Evolutionary conservation across 2,329 filamentous ascomycete genomes (phyloP), one percentile per base, ranked within the genome.

Genomic region (Waltergamsia citrina): DNA sequence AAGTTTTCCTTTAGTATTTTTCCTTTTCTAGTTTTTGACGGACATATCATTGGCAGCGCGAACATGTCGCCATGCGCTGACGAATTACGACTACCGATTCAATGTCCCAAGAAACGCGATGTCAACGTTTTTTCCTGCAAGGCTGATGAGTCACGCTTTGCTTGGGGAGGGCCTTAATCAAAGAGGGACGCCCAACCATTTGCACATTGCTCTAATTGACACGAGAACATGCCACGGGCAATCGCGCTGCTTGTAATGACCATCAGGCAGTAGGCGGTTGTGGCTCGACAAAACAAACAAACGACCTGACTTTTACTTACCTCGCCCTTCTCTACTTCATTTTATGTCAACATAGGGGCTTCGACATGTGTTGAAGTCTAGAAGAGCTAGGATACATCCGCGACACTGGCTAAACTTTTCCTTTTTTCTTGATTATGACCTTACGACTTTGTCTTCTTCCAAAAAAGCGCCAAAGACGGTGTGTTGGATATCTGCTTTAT

Each of bases 131-230:
- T 46, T 41, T 46, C 41, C 53, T 59, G n/a, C 52, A 62, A 54
- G 59, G 55, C 55, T 62, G 52, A 64, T 56, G 59, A 63, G 55
- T 60, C 52, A 63, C 53, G 56, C 51, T 53, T 50, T 60, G 54
- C 59, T 60, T 53, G 51, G n/a, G n/a, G 52, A 53, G 52, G 43
- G 54, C 20, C 19, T 33, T 29, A 37, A 33, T 33, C 30, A 10
- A n/a, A 11, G 18, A 9, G 15, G 8, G 9, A 9, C 26, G 27
- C 23, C 21, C 17, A n/a, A n/a, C n/a, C n/a, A n/a, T n/a, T n/a
- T n/a, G 24, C 26, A 29, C 33, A 21, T 12, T n/a, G 19, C 22
- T 23, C 17, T 31, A 46, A 42, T 49, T 43, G 48, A 54, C 38
- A 48, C 33, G 46, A 52, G 46, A 47, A 46, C 43, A 50, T 30